phyloP scores from a whole-genome alignment of 1,284 basidiomycete genomes.

The Papiliotrema flavescens region DNA sequence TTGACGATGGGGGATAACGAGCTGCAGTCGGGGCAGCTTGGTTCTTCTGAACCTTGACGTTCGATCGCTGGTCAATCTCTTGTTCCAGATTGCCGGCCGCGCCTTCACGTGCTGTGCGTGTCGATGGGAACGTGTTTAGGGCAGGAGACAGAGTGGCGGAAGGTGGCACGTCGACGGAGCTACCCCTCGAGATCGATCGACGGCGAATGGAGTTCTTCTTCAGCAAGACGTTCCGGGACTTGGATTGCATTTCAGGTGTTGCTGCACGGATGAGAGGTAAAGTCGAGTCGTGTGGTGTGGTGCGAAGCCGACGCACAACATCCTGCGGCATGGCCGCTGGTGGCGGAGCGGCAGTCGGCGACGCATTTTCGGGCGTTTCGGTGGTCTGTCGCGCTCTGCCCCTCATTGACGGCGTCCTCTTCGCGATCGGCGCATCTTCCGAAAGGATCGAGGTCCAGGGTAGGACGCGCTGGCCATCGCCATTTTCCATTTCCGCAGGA shows the following conservation, averaged over 20 bases:
- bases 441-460: constrained; percentile 12
- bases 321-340: not conserved
- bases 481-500: not conserved
- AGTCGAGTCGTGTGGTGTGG: constrained; percentile 8
- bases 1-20: not conserved
- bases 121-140: not conserved
- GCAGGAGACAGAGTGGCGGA: not conserved
- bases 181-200: constrained; percentile 4
- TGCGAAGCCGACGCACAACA: not conserved
- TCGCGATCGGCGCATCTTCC: not conserved
- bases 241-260: constrained; percentile 4
- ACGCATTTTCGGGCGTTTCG: not conserved
- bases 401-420: not conserved
- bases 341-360: not conserved
- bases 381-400: not conserved
- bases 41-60: not conserved
- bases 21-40: not conserved
- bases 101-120: no score
- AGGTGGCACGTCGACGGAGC: not conserved
- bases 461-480: constrained; percentile 4
- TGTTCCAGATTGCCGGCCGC: no score
- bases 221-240: constrained; percentile 21
- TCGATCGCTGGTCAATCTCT: not conserved
- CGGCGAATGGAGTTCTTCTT: constrained; percentile 23
- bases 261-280: constrained; percentile 7